A percentile compares a stretch with the other conserved stretches of the same genome.
Conservation (phyloP, 2,329 filamentous ascomycete genomes). For the Colletotrichum gloeosporioides region DNA sequence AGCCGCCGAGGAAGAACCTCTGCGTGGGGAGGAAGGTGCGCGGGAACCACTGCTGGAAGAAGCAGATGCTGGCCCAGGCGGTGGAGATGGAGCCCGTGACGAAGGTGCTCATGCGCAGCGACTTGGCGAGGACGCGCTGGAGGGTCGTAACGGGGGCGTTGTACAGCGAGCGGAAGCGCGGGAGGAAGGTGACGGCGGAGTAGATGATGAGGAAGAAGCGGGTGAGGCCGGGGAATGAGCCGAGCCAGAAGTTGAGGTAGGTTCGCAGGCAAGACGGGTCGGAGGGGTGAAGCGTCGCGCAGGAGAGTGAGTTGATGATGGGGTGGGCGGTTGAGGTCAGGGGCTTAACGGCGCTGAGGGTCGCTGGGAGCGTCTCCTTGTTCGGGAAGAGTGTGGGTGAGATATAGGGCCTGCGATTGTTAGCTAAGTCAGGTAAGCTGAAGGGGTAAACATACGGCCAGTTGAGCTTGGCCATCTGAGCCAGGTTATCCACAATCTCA, state of each 20-base stretch:
- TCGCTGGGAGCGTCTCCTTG: conserved; percentile 68
- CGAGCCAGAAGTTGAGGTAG: conserved; percentile 86
- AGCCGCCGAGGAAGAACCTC: conserved; percentile 88
- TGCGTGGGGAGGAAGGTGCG: conserved; percentile 77
- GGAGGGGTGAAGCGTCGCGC: conserved; percentile 85
- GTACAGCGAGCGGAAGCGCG: conserved; percentile 72
- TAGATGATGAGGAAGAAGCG: conserved; percentile 81
- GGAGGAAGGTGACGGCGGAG: conserved; percentile 69
- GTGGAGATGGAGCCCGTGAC: conserved; percentile 84
- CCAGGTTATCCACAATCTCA: conserved; percentile 81
- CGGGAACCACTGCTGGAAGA: conserved; percentile 83
- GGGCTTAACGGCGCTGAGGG: conserved; percentile 73
- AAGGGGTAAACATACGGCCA: conserved; percentile 73
- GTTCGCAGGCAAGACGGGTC: conserved; percentile 89
- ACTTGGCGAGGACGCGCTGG: conserved; percentile 68
- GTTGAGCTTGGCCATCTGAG: conserved; percentile 77
- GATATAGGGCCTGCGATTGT: conserved; percentile 66
- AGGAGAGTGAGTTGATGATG: conserved; percentile 83
- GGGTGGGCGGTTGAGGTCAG: conserved; percentile 87
- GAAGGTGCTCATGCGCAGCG: conserved; percentile 79
- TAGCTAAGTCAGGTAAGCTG: conserved; percentile 1
- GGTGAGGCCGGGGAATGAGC: conserved; percentile 78
- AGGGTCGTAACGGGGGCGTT: conserved; percentile 71
- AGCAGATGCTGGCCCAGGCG: conserved; percentile 86
- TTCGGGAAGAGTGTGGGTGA: conserved; percentile 87